Evolutionary conservation across 2,329 filamentous ascomycete genomes (phyloP), one percentile per base, ranked within the genome.

Genomic region (Bipolaris victoriae): DNA sequence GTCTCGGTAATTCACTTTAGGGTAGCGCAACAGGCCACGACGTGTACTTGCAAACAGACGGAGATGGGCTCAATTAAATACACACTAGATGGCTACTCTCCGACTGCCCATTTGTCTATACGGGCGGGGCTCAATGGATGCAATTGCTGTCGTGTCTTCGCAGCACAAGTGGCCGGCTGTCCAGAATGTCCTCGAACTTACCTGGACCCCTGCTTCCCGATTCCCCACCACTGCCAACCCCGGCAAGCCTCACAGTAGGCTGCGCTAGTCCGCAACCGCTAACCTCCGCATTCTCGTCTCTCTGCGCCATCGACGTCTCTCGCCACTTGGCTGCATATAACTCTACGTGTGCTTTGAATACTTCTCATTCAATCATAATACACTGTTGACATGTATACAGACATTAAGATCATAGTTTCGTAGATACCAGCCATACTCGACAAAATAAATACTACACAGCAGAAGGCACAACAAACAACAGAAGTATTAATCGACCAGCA

Each of bases 171-270:
- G 57, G 55, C 52, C 52, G 49, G 40, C 55, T 48, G 48, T 57
- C 58, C 55, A 63, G 63, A 65, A 65, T 49, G 55, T 48, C 58
- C 62, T 62, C 60, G 62, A 62, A 66, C 31, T 44, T 64, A 53
- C 51, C 15, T 29, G 45, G 44, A 49, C 52, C 62, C 62, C 58
- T 63, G 58, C 58, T 49, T 52, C 55, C 50, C 49, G 35, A 51
- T 7, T 52, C 55, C 45, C 50, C 54, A 50, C 53, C 35, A 53
- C 37, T 29, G 52, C 47, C 16, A 44, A 52, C 52, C 33, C 47
- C 41, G 45, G 40, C 33, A 39, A 49, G 52, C 48, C 26, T 26
- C 45, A n/a, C 7, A 29, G 26, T 29, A 29, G 26, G 1, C 26
- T 29, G 40, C 40, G 36, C 47, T 46, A 37, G 41, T 40, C 24